A percentile compares a stretch with the other conserved stretches of the same genome.
phyloP scores from a whole-genome alignment of 176 grass and related monocot species.

The Zea mays region DNA sequence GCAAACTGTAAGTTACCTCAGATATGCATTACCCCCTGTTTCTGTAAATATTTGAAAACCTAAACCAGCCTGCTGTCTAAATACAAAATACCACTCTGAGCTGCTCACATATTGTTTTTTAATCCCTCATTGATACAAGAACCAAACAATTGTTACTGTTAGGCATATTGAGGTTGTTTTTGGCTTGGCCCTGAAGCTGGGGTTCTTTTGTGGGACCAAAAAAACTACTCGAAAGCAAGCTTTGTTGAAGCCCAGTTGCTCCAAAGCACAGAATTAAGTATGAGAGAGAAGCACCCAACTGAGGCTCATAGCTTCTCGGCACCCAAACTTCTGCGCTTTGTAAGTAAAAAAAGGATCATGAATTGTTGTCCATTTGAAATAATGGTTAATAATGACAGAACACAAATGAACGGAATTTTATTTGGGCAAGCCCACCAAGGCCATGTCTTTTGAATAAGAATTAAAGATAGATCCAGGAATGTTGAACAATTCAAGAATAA shows the following conservation, averaged over 20 bases:
- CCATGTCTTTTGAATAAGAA: neutral
- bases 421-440: neutral
- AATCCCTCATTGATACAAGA: neutral
- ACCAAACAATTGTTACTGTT: neutral
- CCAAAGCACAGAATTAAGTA: neutral
- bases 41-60: neutral
- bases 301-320: neutral
- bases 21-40: neutral
- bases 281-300: neutral
- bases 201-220: neutral
- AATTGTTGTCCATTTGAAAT: conserved; percentile 1
- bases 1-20: neutral
- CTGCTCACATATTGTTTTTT: neutral
- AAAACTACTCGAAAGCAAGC: neutral
- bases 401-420: neutral
- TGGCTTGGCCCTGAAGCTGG: neutral
- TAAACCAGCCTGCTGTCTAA: neutral
- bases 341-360: neutral
- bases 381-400: neutral
- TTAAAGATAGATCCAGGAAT: neutral
- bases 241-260: neutral
- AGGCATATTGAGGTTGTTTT: neutral
- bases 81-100: neutral
- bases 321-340: neutral
- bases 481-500: neutral